Percentiles rank a stretch among this genome's conserved stretches.
Evolutionary conservation across 225 moss, liverwort and hornwort species (phyloP).

Genomic region (Lunularia cruciata): DNA sequence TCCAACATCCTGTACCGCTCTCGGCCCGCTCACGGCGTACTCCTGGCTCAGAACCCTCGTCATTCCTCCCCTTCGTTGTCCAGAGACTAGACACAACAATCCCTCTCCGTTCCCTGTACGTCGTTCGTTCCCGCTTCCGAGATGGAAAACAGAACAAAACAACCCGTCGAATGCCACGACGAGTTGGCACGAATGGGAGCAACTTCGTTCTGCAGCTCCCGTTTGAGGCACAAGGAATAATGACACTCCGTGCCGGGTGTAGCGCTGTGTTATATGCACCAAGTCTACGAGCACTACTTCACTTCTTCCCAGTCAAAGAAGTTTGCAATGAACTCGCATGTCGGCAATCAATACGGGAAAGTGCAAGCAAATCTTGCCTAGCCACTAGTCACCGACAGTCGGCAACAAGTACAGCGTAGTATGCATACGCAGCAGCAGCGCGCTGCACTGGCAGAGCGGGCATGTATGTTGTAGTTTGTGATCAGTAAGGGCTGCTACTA

Average conservation of each 20-base stretch:
- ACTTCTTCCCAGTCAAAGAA: background rate
- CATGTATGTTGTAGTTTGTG: too few relatives aligned
- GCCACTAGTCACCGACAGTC: background rate
- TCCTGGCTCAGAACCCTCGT: background rate
- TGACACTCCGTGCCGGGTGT: background rate
- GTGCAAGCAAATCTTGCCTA: conserved; percentile 2
- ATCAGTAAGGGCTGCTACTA: background rate
- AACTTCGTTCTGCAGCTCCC: background rate
- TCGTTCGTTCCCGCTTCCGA: background rate
- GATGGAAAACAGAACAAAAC: background rate
- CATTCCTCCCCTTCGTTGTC: background rate
- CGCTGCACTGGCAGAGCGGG: too few relatives aligned
- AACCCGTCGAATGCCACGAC: background rate
- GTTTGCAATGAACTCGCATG: background rate
- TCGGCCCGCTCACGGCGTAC: background rate
- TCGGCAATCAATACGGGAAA: conserved; percentile 4
- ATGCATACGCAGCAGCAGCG: too few relatives aligned
- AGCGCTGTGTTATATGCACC: too few relatives aligned
- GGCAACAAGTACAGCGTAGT: conserved; percentile 4
- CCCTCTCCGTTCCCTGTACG: background rate
- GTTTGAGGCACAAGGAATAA: background rate
- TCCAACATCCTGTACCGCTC: background rate
- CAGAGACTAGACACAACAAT: background rate
- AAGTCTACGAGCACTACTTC: background rate
- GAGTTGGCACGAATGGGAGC: background rate